Evolutionary conservation across 768 basidiomycete genomes (phyloP), one percentile per base, ranked within the genome.

Genomic region (Russula compacta): DNA sequence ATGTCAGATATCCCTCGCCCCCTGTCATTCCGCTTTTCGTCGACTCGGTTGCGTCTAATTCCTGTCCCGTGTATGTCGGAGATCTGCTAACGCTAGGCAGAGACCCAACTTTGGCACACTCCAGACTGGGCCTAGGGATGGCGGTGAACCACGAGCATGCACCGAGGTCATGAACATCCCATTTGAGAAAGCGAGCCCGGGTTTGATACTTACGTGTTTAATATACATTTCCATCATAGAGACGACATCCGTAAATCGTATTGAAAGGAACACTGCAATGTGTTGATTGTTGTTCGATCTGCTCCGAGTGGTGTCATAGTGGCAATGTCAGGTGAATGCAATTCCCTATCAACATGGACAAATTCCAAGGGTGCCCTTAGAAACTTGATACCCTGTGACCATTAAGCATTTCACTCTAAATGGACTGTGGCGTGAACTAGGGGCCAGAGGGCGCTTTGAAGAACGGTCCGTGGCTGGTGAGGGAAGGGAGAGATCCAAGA

Each of bases 61-160:
- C 32, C 33, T 53, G 39, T 58, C 19, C 52, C 56, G 57, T 21
- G 57, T 54, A 36, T 46, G 40, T 58, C 57, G 56, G 57, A 63
- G 33, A 36, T 15, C 8, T 40, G 44, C 33, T 19, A 36, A 32
- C 7, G 11, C 17, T 58, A 9, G 19, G 19, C 38, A 8, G 33
- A 39, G 8, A 29, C 35, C 21, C 9, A 4, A 35, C 39, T 32
- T 33, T 50, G 52, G 19, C 49, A 14, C 14, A 11, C 42, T 21
- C 29, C 11, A 2, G 43, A 8, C 11, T 15, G 8, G 52, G 42
- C 19, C 46, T 39, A 6, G 42, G 35, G 35, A 38, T 29, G 17
- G 36, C 40, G 46, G 12, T 36, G 33, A 19, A 19, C 36, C 42
- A 51, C 9, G 40, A 46, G 44, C 14, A 40, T 17, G 9, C 8